Evolutionary conservation across 495 filamentous ascomycete genomes (phyloP).

Genomic region (Talaromyces proteolyticus): DNA sequence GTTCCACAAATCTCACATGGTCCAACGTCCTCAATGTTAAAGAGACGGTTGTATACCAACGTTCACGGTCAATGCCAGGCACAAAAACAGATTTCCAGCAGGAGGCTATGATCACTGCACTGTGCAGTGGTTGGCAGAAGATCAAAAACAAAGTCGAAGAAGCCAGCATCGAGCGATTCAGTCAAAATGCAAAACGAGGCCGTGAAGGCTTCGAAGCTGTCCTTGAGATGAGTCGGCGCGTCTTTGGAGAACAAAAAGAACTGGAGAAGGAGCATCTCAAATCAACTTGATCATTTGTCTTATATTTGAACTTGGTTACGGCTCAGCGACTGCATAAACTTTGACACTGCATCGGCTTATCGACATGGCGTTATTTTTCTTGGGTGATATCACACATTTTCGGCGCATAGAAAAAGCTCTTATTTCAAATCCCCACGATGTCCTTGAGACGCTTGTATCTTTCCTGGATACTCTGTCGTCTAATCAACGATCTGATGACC

Average conservation of each 20-base stretch:
- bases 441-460: no score
- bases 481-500: no score
- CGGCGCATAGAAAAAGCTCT: conserved; percentile 4
- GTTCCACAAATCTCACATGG: conserved; percentile 85
- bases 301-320: conserved; percentile 12
- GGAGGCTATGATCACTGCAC: conserved; percentile 83
- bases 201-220: conserved; percentile 92
- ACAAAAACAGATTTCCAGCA: conserved; percentile 76
- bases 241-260: conserved; percentile 85
- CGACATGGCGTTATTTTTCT: not conserved
- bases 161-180: conserved; percentile 78
- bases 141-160: conserved; percentile 93
- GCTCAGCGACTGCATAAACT: conserved; percentile 31
- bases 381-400: conserved; percentile 1
- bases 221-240: conserved; percentile 85
- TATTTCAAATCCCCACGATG: no score
- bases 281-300: conserved; percentile 1
- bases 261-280: conserved; percentile 34
- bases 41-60: conserved; percentile 84
- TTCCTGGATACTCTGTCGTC: not conserved
- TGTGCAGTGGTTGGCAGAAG: conserved; percentile 94
- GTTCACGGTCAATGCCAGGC: conserved; percentile 40
- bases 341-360: conserved; percentile 1
- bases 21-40: conserved; percentile 80
- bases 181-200: conserved; percentile 83